Base-by-base conservation (phyloP, 2,329 filamentous ascomycete genomes). In the Aschersonia sp. region DNA sequence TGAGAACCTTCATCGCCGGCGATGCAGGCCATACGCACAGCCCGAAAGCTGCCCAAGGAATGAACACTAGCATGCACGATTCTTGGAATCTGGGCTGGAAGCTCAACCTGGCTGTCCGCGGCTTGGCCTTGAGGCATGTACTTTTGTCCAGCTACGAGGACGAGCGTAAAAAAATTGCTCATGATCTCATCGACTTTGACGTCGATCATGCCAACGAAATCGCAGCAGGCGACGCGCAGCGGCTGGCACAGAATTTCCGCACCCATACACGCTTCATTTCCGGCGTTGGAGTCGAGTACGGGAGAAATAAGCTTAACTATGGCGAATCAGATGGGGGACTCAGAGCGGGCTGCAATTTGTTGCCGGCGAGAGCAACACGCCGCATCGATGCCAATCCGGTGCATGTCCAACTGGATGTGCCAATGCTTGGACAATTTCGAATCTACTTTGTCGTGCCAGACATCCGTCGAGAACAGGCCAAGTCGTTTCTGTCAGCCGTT, bases 121-220 rank as follows among this genome's bases (percentile, higher is more conserved):
- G 47, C 1, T 0, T 53, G 64, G 2, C 75, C 71, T 0, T 14
- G 29, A 29, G 11, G 30, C 29, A 30, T 22, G 10, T 35, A 2
- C 6, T 46, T 31, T 29, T 42, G 7, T 33, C 35, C 12, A 45
- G n/a, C 32, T 79, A 79, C 49, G 67, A 72, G 30, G 48, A 59
- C 7, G 76, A 79, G 51, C 65, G 76, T 62, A 73, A 55, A 35
- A 64, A 68, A 11, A 64, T 70, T 2, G 69, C 69, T 0, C 57
- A 64, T 39, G 63, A 69, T 5, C 62, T 71, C 0, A 69, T 71
- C 45, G 58, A 66, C n/a, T 71, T 71, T 37, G 69, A 72, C 49
- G 7, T 30, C 42, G 41, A 43, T 10, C 42, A 43, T 43, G 42
- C 29, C 8, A 43, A 43, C 1, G 2, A 29, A 30, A 29, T 42